Evolutionary conservation across 768 basidiomycete species (phyloP), one percentile per base, ranked within the genome.

Genomic region (Podaxis sp.): DNA sequence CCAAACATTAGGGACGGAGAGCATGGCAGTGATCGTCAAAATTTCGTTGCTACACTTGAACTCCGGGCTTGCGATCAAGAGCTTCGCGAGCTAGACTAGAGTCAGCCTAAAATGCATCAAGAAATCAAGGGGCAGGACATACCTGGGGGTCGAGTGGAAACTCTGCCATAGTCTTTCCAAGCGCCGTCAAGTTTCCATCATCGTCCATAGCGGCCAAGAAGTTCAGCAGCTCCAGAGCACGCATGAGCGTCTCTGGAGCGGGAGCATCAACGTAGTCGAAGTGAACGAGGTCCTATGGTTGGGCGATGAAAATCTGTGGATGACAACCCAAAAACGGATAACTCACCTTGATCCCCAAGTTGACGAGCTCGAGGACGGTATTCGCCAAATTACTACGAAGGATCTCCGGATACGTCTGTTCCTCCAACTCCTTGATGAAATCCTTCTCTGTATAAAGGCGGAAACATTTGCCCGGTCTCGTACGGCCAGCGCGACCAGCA

Each of bases 141-240:
- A 91, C 92, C 81, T 96, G 96, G 44, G 96, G 97, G 74, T 99
- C 97, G n/a, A 99, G 83, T 12, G 96, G 97, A 80, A 99, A 99
- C 68, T 98, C 95, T 0, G 97, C 96, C 96, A 99, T 98, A 64
- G 94, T 89, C 40, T 77, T 80, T 3, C 97, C 97, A 7, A 99
- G 78, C 0, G 87, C 75, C 0, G 97, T 99, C 62, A 99, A 74
- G 57, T 93, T 87, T 11, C 97, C 96, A 2, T 97, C 95, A 68
- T 98, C 95, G 70, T 99, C 95, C 64, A 99, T 79, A 0, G 96
- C 96, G 5, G 90, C 87, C 49, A 99, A 82, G 74, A 88, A 96
- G 71, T 99, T 96, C 52, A 99, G 82, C 39, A 98, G 76, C 73
- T 99, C 97, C 58, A 99, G 78, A 9, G 96, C 96, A 61, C 96